These are phyloP conservation scores for Boletus vermiculosoides DNA, from an alignment of 768 basidiomycete species.

Conservation along the genomic window DNA sequence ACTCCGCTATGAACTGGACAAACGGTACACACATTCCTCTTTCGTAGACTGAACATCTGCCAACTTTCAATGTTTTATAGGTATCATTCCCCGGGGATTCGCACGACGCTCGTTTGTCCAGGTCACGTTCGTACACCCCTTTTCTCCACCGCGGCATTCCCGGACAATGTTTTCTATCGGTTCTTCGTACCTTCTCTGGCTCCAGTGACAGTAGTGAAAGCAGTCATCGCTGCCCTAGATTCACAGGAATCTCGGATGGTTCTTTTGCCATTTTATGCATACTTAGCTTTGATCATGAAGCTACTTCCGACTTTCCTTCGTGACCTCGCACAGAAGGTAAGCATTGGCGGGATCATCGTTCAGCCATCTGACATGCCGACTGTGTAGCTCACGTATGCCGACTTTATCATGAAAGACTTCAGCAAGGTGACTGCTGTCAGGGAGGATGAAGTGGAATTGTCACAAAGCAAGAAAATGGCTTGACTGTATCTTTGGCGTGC, in stretches of 20 bases:
- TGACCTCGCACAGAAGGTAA: slow-evolving; percentile 77
- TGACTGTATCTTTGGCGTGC: slow-evolving; percentile 1
- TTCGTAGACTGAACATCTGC: not conserved
- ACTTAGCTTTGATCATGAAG: slow-evolving; percentile 54
- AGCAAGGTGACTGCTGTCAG: slow-evolving; percentile 61
- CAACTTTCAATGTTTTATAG: slow-evolving; percentile 32
- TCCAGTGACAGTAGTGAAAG: slow-evolving; percentile 75
- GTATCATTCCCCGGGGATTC: slow-evolving; percentile 72
- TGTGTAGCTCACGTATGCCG: slow-evolving; percentile 60
- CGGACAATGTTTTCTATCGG: slow-evolving; percentile 48
- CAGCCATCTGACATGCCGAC: slow-evolving; percentile 8
- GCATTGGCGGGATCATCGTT: slow-evolving; percentile 9
- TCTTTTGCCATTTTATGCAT: slow-evolving; percentile 68
- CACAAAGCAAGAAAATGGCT: slow-evolving; percentile 10
- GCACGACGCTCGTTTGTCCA: slow-evolving; percentile 85
- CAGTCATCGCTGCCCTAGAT: slow-evolving; percentile 79
- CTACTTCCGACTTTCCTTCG: slow-evolving; percentile 69
- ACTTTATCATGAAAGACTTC: slow-evolving; percentile 69
- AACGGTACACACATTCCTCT: slow-evolving; percentile 44
- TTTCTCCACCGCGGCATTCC: slow-evolving; percentile 60
- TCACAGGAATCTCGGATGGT: slow-evolving; percentile 73
- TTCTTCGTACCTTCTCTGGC: slow-evolving; percentile 79
- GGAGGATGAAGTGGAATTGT: slow-evolving; percentile 46
- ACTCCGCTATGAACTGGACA: slow-evolving; percentile 85
- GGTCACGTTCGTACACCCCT: slow-evolving; percentile 78